Evolutionary conservation across 2,329 filamentous ascomycete genomes (phyloP), one percentile per base, ranked within the genome.

Genomic region (Fusarium camptoceras): DNA sequence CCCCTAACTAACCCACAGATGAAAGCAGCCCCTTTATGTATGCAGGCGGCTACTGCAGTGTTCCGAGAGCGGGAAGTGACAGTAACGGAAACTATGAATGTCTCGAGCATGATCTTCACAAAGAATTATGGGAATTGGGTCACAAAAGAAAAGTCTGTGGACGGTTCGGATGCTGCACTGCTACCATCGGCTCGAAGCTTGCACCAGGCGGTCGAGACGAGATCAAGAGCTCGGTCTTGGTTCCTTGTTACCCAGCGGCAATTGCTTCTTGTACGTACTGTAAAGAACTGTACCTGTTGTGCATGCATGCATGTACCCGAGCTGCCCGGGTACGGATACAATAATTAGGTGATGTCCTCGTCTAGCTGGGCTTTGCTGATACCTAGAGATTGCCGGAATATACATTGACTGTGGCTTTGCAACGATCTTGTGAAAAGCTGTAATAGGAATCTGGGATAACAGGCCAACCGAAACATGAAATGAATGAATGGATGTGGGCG

Each of bases 31-130:
- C 66, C 70, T 70, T 72, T 68, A 59, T 53, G 50, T 49, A 59
- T 72, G 69, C 66, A 71, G 58, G 55, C 68, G 56, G n/a, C 68
- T 71, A 69, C 64, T 71, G 68, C 68, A 71, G 31, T 34, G 68
- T 65, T 64, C 68, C 68, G 64, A 59, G 60, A 71, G 55, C 60
- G 68, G 68, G 64, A 71, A 65, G 64, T 57, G 68, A 71, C 68
- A 71, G 68, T 55, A 61, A 60, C 44, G 48, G 68, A 68, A 53
- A 54, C 55, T 51, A 59, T 70, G 66, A 69, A 44, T 55, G 57
- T 68, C 54, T 48, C 51, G 37, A 59, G 41, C 61, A 46, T 34
- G 18, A 48, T 57, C 41, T 31, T 41, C 64, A 47, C 44, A 41
- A 51, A 41, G 57, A 53, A 55, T 46, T 55, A 51, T 56, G 48